Evolutionary conservation across 2,329 filamentous ascomycete species (phyloP).

Genomic region (Cladosporium phlei): DNA sequence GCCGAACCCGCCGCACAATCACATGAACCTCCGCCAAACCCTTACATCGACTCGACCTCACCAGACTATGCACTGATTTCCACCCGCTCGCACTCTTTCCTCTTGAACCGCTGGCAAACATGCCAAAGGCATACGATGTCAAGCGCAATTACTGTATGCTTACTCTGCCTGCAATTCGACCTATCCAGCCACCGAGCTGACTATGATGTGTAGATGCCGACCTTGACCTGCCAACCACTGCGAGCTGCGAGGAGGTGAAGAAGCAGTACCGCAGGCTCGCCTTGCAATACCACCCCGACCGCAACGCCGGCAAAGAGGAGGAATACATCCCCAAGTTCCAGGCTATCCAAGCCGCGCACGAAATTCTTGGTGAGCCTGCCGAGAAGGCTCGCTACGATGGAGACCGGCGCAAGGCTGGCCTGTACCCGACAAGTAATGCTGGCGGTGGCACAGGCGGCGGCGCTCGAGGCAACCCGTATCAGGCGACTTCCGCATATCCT

Average conservation of each 20-base stretch:
- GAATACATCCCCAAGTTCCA: slow-evolving; percentile 81
- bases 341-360: slow-evolving; percentile 78
- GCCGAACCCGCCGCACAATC: background rate
- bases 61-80: slow-evolving; percentile 9
- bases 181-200: background rate
- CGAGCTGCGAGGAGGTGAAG: slow-evolving; percentile 71
- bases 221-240: slow-evolving; percentile 64
- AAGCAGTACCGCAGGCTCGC: slow-evolving; percentile 83
- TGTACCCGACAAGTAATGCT: slow-evolving; percentile 23
- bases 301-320: slow-evolving; percentile 75
- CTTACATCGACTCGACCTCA: slow-evolving; percentile 1
- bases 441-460: slow-evolving; percentile 17
- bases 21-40: slow-evolving; percentile 7
- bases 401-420: slow-evolving; percentile 51
- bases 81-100: background rate
- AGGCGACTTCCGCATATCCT: slow-evolving; percentile 37
- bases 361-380: slow-evolving; percentile 62
- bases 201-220: slow-evolving; percentile 55
- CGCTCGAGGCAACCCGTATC: slow-evolving; percentile 35
- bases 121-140: slow-evolving; percentile 54
- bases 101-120: slow-evolving; percentile 34
- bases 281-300: slow-evolving; percentile 81
- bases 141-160: slow-evolving; percentile 60
- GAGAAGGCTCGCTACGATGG: slow-evolving; percentile 58
- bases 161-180: background rate